phyloP scores from a whole-genome alignment of 2,329 filamentous ascomycete species.

The Sporothrix curviconia region DNA sequence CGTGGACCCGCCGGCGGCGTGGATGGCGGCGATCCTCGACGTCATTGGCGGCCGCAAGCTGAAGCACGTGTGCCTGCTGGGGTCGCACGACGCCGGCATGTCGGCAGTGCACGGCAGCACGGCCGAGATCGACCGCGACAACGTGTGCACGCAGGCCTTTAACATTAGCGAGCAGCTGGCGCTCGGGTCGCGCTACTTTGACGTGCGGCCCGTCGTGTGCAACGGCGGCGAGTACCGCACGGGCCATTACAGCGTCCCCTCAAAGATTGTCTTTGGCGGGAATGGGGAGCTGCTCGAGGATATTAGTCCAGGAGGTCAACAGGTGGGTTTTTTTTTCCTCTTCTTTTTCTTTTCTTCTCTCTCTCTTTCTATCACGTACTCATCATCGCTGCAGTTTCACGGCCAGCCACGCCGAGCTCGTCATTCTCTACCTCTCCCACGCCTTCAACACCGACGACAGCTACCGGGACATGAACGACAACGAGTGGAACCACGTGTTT shows the following conservation, averaged over 20 bases:
- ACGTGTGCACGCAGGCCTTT: conserved; percentile 40
- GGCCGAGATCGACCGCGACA: conserved; percentile 31
- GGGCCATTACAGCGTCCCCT: no score
- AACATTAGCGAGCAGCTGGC: conserved; percentile 39
- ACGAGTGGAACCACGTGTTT: no score
- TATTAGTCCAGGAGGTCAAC: no score
- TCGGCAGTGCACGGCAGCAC: conserved; percentile 31
- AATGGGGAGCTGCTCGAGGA: no score
- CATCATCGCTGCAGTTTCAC: no score
- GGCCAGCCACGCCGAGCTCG: no score
- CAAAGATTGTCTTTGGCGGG: no score
- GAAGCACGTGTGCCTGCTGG: conserved; percentile 41
- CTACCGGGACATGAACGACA: no score
- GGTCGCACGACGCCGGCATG: conserved; percentile 46
- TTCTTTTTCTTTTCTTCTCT: neutral
- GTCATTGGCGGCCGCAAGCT: conserved; percentile 34
- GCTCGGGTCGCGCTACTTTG: conserved; percentile 41
- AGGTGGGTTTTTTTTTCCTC: neutral
- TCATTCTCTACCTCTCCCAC: neutral
- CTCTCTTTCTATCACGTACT: neutral
- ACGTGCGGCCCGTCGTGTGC: conserved; percentile 38
- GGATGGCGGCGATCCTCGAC: conserved; percentile 29
- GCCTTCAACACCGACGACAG: no score
- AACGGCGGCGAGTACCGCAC: neutral
- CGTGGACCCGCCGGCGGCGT: conserved; percentile 23